Evolutionary conservation across 495 filamentous ascomycete genomes (phyloP), one percentile per base, ranked within the genome.

Genomic region (Penicillium paradoxum): DNA sequence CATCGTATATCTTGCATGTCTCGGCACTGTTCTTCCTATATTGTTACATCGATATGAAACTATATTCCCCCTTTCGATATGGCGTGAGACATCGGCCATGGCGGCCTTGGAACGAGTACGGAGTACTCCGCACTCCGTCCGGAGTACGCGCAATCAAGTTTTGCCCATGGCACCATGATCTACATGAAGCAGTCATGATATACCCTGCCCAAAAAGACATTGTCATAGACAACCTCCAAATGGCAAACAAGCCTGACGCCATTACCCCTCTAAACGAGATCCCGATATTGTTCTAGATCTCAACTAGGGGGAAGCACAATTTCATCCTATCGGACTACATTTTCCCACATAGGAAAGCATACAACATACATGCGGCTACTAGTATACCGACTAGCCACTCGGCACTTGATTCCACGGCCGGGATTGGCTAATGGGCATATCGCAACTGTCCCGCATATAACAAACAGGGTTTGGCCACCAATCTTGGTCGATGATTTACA

Each of bases 401-500:
- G 45, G 29, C 8, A 39, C 9, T 18, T 29, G n/a, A 18, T 49
- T 25, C 29, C 7, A 15, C 30, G 14, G 32, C n/a, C n/a, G n/a
- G n/a, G 25, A 48, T 48, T 48, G 45, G 45, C 21, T 9, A 25
- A 41, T 21, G 24, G 14, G 30, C 7, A 51, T 13, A 18, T 43
- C 29, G 15, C 29, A 8, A 6, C 3, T 17, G 30, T 36, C 32
- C 22, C 22, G 34, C 37, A 41, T 22, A 17, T 4, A 42, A 22
- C 3, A 15, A 51, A 36, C 22, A 17, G n/a, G 29, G 49, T 25
- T 24, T 9, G 15, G 29, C 21, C 18, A 42, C 59, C 56, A 65
- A 62, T 62, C 45, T 54, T 34, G 7, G 27, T 53, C 45, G 14
- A 49, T 53, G 42, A 45, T 43, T 29, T 22, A 30, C 33, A 59